Base-by-base conservation (phyloP, 75 land plant genomes). In the Picea sitchensis region DNA sequence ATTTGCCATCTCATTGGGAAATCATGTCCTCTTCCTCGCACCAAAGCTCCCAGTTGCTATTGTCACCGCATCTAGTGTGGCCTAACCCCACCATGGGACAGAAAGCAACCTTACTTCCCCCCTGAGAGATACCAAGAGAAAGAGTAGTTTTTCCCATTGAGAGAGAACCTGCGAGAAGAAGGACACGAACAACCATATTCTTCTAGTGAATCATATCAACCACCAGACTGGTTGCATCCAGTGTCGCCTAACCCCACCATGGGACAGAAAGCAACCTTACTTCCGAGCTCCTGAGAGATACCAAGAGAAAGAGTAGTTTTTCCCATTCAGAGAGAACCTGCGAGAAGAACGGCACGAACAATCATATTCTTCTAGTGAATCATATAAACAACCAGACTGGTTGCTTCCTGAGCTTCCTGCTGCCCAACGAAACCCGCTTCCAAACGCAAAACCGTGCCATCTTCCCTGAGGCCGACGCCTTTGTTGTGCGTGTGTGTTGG, bases 221-320 rank as follows among this genome's bases (percentile, higher is more conserved):
- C 0, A 96, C 95, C 61, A 96, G 85, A 5, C 99, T 98, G 65
- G 92, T 85, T 1, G 97, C 99, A n/a, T n/a, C n/a, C n/a, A n/a
- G n/a, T n/a, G n/a, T n/a, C n/a, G n/a, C n/a, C 99, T 30, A 98
- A 96, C 14, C 99, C 99, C 76, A 96, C 99, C 99, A 96, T 96
- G 11, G 99, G 99, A 77, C 99, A 96, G 61, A 96, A 96, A 5
- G 99, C 97, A 78, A 94, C 99, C 99, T 36, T 36, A 36, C 38
- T 0, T 96, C 21, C 97, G n/a, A n/a, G n/a, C 99, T 31, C 99
- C 82, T 94, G 97, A 59, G 93, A 88, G 56, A 96, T 90, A 23
- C 99, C 99, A 65, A 96, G 93, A 13, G 95, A 95, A 32, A 96
- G 77, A 1, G 99, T 97, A 44, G 99, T 96, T 86, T 96, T 94